Conservation (phyloP, 2,329 filamentous ascomycete species). For the Cladosporium sp. region DNA sequence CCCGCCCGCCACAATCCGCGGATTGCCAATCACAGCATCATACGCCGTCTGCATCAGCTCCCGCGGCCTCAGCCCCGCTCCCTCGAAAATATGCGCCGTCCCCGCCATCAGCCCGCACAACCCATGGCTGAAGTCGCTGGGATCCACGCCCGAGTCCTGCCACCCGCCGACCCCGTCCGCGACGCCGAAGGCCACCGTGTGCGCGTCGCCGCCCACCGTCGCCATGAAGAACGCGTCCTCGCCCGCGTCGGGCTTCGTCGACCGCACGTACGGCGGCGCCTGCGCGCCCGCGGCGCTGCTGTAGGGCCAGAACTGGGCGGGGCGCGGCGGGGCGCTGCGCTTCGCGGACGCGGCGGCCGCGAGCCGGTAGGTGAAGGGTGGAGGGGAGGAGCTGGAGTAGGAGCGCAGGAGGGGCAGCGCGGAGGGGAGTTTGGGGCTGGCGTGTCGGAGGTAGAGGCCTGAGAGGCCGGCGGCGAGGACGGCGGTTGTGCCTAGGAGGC, state of each 20-base stretch:
- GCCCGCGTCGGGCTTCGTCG: constrained; percentile 62
- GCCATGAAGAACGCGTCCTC: constrained; percentile 95
- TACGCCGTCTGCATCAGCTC: constrained; percentile 78
- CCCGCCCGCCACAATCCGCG: constrained; percentile 70
- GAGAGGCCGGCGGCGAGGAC: constrained; percentile 12
- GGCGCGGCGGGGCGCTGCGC: constrained; percentile 24
- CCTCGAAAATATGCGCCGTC: constrained; percentile 37
- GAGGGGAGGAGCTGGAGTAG: constrained; percentile 7
- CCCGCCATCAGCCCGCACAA: constrained; percentile 87
- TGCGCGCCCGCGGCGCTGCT: constrained; percentile 25
- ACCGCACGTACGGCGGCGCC: constrained; percentile 43
- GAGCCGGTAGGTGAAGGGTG: constrained; percentile 32
- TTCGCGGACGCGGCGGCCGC: constrained; percentile 33
- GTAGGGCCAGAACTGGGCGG: constrained; percentile 41
- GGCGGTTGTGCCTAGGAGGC: constrained; percentile 11
- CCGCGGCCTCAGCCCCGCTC: constrained; percentile 43
- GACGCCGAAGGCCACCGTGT: constrained; percentile 74
- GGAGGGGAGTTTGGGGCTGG: constrained; percentile 3
- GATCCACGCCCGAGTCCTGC: constrained; percentile 86
- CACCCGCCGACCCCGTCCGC: constrained; percentile 95
- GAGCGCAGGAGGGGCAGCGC: constrained; percentile 3
- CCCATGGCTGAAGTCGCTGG: constrained; percentile 89
- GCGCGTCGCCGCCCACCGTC: constrained; percentile 60
- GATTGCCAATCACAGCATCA: constrained; percentile 69
- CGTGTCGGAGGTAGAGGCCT: constrained; percentile 9